Evolutionary conservation across 2,329 filamentous ascomycete genomes (phyloP), one percentile per base, ranked within the genome.

Genomic region (Cladosporium sp.): DNA sequence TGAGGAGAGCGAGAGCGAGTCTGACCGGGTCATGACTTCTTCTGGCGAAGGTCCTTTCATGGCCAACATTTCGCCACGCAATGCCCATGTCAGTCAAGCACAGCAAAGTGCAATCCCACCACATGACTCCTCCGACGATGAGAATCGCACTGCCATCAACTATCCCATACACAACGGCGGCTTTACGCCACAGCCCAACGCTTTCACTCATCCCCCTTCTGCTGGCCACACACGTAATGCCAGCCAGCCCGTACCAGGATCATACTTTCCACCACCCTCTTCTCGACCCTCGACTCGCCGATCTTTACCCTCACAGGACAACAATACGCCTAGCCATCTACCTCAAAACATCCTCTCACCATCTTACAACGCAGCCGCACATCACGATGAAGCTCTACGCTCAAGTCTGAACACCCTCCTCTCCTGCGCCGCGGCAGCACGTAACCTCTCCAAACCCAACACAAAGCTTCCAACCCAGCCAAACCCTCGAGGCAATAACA

Each of bases 321-420:
- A 36, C n/a, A 3, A 15, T 64, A 19, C 63, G 56, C 73, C 66
- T 64, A 75, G 71, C 51, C 84, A 85, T 68, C 76, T 77, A 39
- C 82, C 83, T 9, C 84, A 82, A 70, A 88, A 86, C 72, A 84
- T 89, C 71, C 84, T 90, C 70, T 87, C 88, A 0, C 88, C 90
- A 1, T 84, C 85, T 3, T 85, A 90, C 67, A 90, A 91, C 66
- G 87, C 90, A 50, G 68, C 70, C 11, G 67, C 67, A 9, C 92
- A 97, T 67, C 92, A 97, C 67, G 94, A 99, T 67, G 94, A 92
- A 30, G 94, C 92, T 1, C 81, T 99, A 11, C 87, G 94, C 36
- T 92, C 94, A 19, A 96, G 91, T 51, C 81, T 99, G n/a, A 96
- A 92, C 0, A 97, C 94, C 0, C 82, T 99, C 12, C 84, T 99